Conservation (phyloP, 2,329 filamentous ascomycete genomes). For the Fusarium tanahbumbuense region DNA sequence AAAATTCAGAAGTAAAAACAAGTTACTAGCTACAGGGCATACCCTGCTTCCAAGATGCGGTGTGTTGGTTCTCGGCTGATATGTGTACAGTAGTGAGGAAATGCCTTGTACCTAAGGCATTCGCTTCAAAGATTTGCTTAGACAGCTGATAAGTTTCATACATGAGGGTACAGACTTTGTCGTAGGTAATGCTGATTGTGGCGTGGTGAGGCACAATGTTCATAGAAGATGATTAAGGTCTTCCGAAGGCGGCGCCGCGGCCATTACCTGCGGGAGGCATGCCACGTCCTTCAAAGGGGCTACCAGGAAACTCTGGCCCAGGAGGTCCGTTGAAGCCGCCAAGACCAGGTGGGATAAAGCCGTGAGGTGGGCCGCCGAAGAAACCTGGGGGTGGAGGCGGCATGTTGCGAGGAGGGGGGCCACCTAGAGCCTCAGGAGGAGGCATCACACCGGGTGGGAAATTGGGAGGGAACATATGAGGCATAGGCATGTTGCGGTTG, state of each 20-base stretch:
- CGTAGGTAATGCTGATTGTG: not conserved
- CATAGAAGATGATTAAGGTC: conserved; percentile 39
- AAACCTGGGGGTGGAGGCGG: conserved; percentile 69
- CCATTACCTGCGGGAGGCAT: conserved; percentile 63
- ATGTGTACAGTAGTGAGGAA: conserved; percentile 36
- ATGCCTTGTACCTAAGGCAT: not conserved
- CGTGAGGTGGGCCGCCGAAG: conserved; percentile 62
- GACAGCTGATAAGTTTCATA: conserved; percentile 40
- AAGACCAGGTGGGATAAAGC: conserved; percentile 67
- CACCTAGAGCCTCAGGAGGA: conserved; percentile 62
- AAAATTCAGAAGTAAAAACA: conserved; percentile 38
- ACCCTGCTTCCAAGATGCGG: conserved; percentile 35
- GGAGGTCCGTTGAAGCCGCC: conserved; percentile 66
- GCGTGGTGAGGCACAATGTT: conserved; percentile 6
- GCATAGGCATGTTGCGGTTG: conserved; percentile 61
- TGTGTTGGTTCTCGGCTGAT: conserved; percentile 30
- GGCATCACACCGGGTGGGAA: conserved; percentile 64
- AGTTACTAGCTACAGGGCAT: conserved; percentile 36
- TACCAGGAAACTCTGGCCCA: conserved; percentile 59
- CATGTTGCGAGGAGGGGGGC: conserved; percentile 65
- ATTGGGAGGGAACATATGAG: conserved; percentile 71
- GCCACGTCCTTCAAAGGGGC: conserved; percentile 66
- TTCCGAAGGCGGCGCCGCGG: conserved; percentile 51
- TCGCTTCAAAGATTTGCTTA: conserved; percentile 22
- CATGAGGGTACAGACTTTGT: conserved; percentile 26